Percentiles rank a stretch among this genome's conserved stretches.
phyloP scores from a whole-genome alignment of 2,329 filamentous ascomycete species.

The Alternaria triticina region DNA sequence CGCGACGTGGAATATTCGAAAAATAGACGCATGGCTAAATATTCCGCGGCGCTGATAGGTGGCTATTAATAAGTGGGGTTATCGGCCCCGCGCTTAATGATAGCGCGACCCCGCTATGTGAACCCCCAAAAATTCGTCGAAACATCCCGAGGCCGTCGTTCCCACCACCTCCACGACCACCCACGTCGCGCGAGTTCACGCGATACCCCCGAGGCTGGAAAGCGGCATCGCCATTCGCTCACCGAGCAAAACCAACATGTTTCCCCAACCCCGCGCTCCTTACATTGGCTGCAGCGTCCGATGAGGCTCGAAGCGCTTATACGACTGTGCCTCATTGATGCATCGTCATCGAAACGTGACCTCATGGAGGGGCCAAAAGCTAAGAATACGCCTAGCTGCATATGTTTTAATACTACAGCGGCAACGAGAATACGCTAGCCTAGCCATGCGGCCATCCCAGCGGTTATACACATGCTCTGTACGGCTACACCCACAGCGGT shows the following conservation, averaged over 20 bases:
- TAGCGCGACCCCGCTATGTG: constrained; percentile 17
- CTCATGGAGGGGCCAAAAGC: constrained; percentile 31
- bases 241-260: constrained; percentile 11
- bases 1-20: constrained; percentile 3
- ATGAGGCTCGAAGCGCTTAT: constrained; percentile 32
- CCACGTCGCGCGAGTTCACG: constrained; percentile 12
- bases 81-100: constrained; percentile 27
- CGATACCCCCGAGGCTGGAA: constrained; percentile 7
- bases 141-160: not conserved
- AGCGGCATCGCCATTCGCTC: constrained; percentile 7
- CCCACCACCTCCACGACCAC: constrained; percentile 4
- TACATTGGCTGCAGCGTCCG: constrained; percentile 16
- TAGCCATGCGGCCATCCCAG: constrained; percentile 29
- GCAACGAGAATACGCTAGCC: constrained; percentile 26
- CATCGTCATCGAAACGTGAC: constrained; percentile 27
- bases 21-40: constrained; percentile 13
- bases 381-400: constrained; percentile 35
- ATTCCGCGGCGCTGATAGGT: constrained; percentile 10
- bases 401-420: constrained; percentile 30
- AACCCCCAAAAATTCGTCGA: constrained; percentile 13
- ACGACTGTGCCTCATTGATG: constrained; percentile 33
- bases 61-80: constrained; percentile 21
- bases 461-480: constrained; percentile 35
- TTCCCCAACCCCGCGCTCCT: constrained; percentile 2
- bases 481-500: constrained; percentile 29